A percentile compares a stretch with the other conserved stretches of the same genome.
phyloP scores from a whole-genome alignment of 805 yeast genomes.

The Barnettozyma pratensis region DNA sequence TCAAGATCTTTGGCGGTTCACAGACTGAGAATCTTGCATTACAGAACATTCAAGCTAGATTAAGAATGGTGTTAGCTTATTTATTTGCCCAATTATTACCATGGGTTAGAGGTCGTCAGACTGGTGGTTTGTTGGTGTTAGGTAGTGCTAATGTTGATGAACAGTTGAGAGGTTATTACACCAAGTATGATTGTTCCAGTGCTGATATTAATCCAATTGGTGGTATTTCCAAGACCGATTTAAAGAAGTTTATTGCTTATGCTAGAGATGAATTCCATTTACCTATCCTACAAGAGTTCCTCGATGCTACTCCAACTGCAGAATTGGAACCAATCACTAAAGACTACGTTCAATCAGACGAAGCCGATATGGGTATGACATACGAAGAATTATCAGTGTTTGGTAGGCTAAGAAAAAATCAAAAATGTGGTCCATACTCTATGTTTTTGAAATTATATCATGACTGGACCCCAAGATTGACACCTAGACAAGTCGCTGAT shows the following conservation, averaged over 20 bases:
- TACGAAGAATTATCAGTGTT: constrained; percentile 89
- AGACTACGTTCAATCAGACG: constrained; percentile 91
- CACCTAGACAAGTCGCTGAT: constrained; percentile 81
- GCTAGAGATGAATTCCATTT: constrained; percentile 63
- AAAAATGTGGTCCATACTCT: constrained; percentile 93
- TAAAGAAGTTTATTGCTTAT: constrained; percentile 80
- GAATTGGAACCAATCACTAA: constrained; percentile 95
- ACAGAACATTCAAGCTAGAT: constrained; percentile 94
- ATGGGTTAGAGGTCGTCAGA: constrained; percentile 75
- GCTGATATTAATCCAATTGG: constrained; percentile 99
- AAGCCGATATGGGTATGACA: constrained; percentile 97
- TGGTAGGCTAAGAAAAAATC: constrained; percentile 86
- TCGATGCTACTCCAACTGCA: constrained; percentile 95
- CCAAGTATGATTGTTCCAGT: constrained; percentile 95
- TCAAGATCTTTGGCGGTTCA: constrained; percentile 90
- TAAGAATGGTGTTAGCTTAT: constrained; percentile 92
- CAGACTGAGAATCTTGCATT: constrained; percentile 87
- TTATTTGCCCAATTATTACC: constrained; percentile 92
- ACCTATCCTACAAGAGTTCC: constrained; percentile 73
- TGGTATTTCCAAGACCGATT: constrained; percentile 93
- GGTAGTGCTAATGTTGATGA: constrained; percentile 99
- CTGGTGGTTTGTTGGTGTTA: constrained; percentile 76
- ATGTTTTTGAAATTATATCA: constrained; percentile 89
- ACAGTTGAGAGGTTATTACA: constrained; percentile 88
- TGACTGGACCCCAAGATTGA: constrained; percentile 82